Percentiles rank a stretch among this genome's conserved stretches.
Conservation (phyloP, 306 rosid species). For the Comarum palustre region DNA sequence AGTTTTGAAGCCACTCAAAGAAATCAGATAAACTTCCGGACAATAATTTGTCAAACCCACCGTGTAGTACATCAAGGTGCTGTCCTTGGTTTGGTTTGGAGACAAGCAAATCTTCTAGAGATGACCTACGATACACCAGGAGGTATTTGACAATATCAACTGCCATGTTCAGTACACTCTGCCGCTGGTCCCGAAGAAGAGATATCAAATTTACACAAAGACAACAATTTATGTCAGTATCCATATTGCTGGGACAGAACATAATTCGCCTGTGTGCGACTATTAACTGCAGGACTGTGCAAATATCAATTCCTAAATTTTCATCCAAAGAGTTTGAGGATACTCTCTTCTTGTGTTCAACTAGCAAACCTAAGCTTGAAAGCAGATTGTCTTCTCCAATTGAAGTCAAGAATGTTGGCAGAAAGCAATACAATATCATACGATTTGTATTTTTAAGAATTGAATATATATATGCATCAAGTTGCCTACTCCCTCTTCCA, state of each 20-base stretch:
- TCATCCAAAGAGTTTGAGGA: constrained; percentile 45
- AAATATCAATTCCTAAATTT: constrained; percentile 72
- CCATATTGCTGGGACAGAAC: constrained; percentile 91
- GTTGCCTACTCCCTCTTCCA: constrained; percentile 88
- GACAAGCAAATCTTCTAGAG: constrained; percentile 86
- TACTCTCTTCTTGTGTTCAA: constrained; percentile 61
- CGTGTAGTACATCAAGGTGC: constrained; percentile 77
- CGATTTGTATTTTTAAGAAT: constrained; percentile 89
- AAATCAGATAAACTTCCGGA: constrained; percentile 69
- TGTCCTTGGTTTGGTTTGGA: constrained; percentile 86
- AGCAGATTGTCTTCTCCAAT: constrained; percentile 87
- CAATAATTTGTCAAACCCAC: constrained; percentile 89
- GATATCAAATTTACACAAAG: constrained; percentile 81
- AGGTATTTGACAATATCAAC: constrained; percentile 85
- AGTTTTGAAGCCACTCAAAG: constrained; percentile 77
- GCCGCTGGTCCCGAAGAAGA: constrained; percentile 75
- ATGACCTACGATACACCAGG: constrained; percentile 87
- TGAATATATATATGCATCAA: constrained; percentile 92
- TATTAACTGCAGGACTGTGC: constrained; percentile 79
- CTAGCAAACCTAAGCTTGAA: constrained; percentile 56
- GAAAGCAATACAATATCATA: constrained; percentile 87
- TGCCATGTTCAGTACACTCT: constrained; percentile 73
- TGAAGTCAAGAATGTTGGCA: constrained; percentile 72
- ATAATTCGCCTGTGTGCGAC: constrained; percentile 83
- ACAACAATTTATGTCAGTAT: constrained; percentile 94